Conservation (phyloP, 148 eudicot genomes). For the Camellia sinensis region DNA sequence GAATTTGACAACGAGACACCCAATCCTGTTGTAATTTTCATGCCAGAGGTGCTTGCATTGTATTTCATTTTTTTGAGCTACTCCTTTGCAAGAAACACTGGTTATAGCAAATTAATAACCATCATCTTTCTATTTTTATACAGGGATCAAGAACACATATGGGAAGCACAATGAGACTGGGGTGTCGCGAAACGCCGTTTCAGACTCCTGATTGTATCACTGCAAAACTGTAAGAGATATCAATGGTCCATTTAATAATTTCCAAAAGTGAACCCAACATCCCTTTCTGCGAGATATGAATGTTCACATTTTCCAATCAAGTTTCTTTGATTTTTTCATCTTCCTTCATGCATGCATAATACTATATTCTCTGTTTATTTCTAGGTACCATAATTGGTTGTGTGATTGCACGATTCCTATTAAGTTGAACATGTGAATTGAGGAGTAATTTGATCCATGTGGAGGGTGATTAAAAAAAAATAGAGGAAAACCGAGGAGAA, state of each 20-base stretch:
- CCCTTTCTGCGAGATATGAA: not conserved
- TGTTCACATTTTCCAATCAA: not conserved
- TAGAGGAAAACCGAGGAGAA: no score
- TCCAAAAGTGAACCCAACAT: not conserved
- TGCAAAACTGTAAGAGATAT: conserved; percentile 62
- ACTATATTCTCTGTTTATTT: conserved; percentile 13
- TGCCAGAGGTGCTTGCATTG: conserved; percentile 80
- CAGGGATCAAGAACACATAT: conserved; percentile 90
- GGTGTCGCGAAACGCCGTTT: conserved; percentile 73
- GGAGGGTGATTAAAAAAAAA: no score
- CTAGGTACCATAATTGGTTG: conserved; percentile 81
- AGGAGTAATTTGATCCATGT: no score
- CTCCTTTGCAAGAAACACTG: not conserved
- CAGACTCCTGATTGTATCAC: conserved; percentile 69
- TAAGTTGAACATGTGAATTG: no score
- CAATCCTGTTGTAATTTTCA: conserved; percentile 78
- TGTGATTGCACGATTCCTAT: no score
- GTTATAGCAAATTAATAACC: not conserved
- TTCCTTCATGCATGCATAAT: conserved; percentile 1
- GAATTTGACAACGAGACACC: conserved; percentile 63
- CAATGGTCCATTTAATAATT: not conserved
- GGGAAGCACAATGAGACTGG: conserved; percentile 98
- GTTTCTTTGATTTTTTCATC: not conserved
- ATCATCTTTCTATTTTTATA: conserved; percentile 3
- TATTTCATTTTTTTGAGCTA: conserved; percentile 1